Evolutionary conservation across 192 early-diverging fungal genomes (phyloP).

Genomic region (Podila epigama): DNA sequence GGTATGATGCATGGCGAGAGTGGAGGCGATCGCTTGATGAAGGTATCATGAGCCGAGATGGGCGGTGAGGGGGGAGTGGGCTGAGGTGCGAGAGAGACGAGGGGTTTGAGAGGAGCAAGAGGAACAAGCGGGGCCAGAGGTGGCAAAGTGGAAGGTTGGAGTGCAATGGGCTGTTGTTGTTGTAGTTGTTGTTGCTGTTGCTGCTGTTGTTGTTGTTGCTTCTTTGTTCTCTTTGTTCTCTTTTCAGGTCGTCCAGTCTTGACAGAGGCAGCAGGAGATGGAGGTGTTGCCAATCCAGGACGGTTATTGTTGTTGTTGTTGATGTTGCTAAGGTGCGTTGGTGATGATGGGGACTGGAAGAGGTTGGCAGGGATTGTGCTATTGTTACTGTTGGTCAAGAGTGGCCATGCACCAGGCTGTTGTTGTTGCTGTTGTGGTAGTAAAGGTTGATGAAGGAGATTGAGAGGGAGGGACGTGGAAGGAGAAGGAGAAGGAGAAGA

Average conservation of each 20-base stretch:
- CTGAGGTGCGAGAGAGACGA: conserved; percentile 32
- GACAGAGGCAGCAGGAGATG: conserved; percentile 22
- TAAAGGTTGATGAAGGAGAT: conserved; percentile 7
- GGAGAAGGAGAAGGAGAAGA: background rate
- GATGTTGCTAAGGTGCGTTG: background rate
- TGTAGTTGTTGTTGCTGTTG: too few species aligned
- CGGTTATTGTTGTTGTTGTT: background rate
- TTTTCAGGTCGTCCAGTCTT: conserved; percentile 31
- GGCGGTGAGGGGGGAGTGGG: conserved; percentile 40
- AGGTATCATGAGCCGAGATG: conserved; percentile 15
- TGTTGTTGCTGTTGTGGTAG: conserved; percentile 13
- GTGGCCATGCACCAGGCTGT: conserved; percentile 42
- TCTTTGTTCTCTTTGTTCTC: conserved; percentile 29
- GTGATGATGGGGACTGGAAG: conserved; percentile 8
- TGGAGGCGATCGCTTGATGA: conserved; percentile 29
- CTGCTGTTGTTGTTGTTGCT: too few species aligned
- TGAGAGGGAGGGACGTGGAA: background rate
- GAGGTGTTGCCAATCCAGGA: conserved; percentile 6
- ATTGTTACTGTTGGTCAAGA: conserved; percentile 10
- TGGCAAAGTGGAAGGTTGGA: conserved; percentile 6
- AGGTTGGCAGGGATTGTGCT: conserved; percentile 13
- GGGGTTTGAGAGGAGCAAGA: conserved; percentile 44
- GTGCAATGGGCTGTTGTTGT: too few species aligned
- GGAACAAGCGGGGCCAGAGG: conserved; percentile 11
- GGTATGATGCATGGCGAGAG: conserved; percentile 37